Percentiles rank a stretch among this genome's conserved stretches.
Conservation (phyloP, 164 flowering plant species). For the Stephania cephalantha region DNA sequence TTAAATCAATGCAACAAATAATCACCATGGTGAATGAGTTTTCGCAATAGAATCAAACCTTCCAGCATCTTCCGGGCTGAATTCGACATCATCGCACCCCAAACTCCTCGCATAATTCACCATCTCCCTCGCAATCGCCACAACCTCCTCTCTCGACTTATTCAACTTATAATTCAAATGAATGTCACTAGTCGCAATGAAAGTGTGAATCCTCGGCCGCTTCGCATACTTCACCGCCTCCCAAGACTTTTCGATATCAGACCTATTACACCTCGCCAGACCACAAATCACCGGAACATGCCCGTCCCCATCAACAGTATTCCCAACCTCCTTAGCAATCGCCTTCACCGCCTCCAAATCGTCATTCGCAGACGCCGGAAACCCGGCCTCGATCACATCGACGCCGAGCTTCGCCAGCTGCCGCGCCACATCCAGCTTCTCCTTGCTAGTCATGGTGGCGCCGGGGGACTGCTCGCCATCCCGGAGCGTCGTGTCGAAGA, state of each 20-base stretch:
- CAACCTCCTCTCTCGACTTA: conserved; percentile 70
- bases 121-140: conserved; percentile 73
- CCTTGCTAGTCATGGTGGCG: conserved; percentile 80
- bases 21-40: background rate
- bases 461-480: conserved; percentile 99
- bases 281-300: conserved; percentile 94
- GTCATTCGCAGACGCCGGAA: conserved; percentile 79
- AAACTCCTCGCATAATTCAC: conserved; percentile 77
- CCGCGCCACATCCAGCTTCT: conserved; percentile 87
- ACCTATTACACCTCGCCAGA: conserved; percentile 71
- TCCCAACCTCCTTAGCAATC: conserved; percentile 78
- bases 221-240: conserved; percentile 81
- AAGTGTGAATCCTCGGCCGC: conserved; percentile 79
- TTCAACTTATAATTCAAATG: conserved; percentile 82
- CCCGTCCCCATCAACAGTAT: conserved; percentile 42
- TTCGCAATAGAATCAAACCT: conserved; percentile 33
- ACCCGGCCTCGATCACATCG: conserved; percentile 95
- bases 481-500: conserved; percentile 97
- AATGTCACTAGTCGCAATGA: conserved; percentile 90
- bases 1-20: background rate
- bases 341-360: conserved; percentile 74
- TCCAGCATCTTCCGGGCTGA: conserved; percentile 99
- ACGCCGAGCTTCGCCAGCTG: conserved; percentile 87
- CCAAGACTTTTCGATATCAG: conserved; percentile 82
- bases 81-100: conserved; percentile 91